These are phyloP conservation scores for Sclerotinia glacialis DNA, from an alignment of 2,329 filamentous ascomycete species.

Conservation along the genomic window DNA sequence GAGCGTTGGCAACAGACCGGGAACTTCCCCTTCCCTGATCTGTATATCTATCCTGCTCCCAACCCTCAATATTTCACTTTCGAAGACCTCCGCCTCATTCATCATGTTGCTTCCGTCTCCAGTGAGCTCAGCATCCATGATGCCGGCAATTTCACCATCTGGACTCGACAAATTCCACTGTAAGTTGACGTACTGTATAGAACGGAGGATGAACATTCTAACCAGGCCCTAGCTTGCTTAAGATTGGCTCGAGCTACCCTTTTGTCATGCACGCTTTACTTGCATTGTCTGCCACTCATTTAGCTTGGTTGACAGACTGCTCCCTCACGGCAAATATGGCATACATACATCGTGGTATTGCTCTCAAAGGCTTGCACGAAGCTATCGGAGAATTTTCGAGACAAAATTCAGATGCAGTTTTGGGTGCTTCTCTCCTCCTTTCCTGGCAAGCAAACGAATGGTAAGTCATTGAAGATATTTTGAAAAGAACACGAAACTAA, in stretches of 20 bases:
- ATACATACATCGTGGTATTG: constrained; percentile 82
- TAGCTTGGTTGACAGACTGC: constrained; percentile 85
- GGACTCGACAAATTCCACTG: constrained; percentile 91
- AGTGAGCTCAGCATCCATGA: constrained; percentile 75
- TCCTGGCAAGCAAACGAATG: constrained; percentile 97
- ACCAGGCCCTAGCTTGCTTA: constrained; percentile 61
- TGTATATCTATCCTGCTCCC: constrained; percentile 72
- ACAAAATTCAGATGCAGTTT: constrained; percentile 83
- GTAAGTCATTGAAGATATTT: constrained; percentile 55
- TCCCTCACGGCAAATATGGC: constrained; percentile 82
- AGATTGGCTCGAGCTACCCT: constrained; percentile 73
- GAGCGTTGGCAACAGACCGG: constrained; percentile 81
- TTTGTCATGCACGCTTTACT: constrained; percentile 95
- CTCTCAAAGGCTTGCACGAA: constrained; percentile 82
- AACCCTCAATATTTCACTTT: constrained; percentile 69
- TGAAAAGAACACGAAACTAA: constrained; percentile 10
- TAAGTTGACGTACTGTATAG: constrained; percentile 50
- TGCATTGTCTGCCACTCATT: constrained; percentile 90
- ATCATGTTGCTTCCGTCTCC: constrained; percentile 84
- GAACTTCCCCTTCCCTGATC: constrained; percentile 78
- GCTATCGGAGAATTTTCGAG: constrained; percentile 82
- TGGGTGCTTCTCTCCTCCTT: constrained; percentile 86
- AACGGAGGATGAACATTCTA: background rate
- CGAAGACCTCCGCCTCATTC: constrained; percentile 82
- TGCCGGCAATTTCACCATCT: constrained; percentile 81